Evolutionary conservation across 73 alveolate species (phyloP).

Genomic region (Durusdinium trenchii): DNA sequence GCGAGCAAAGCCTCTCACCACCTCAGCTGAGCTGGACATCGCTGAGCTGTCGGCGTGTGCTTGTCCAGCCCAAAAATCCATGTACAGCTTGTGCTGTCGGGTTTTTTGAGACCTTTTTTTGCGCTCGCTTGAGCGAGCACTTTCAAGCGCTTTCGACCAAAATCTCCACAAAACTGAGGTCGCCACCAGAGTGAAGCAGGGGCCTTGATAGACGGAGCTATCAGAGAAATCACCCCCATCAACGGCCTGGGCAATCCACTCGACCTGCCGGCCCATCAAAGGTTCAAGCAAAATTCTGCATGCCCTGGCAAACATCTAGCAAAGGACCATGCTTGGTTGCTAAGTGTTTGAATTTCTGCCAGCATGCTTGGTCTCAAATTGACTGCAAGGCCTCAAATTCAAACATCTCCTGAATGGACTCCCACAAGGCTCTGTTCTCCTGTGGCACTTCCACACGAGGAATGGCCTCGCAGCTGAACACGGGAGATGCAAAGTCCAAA

Average conservation of each 20-base stretch:
- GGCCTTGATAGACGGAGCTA: slow-evolving; percentile 48
- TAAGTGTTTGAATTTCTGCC: no score
- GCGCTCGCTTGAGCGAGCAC: no score
- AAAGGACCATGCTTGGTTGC: no score
- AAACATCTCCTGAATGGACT: slow-evolving; percentile 57
- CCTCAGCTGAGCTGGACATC: background rate
- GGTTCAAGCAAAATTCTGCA: no score
- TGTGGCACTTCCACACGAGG: slow-evolving; percentile 54
- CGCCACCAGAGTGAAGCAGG: slow-evolving; percentile 66
- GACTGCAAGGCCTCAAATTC: slow-evolving; percentile 78
- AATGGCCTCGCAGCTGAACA: background rate
- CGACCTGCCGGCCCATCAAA: no score
- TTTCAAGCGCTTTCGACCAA: background rate
- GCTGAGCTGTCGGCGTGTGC: background rate
- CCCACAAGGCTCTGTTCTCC: slow-evolving; percentile 62
- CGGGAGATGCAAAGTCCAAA: no score
- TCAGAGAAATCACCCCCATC: slow-evolving; percentile 88
- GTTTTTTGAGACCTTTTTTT: background rate
- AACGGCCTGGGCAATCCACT: slow-evolving; percentile 70
- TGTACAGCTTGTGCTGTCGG: background rate
- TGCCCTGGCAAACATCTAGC: no score
- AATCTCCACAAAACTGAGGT: background rate
- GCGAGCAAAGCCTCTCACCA: slow-evolving; percentile 74
- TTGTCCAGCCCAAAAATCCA: no score
- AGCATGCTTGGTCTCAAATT: no score